A percentile compares a stretch with the other conserved stretches of the same genome.
phyloP scores from a whole-genome alignment of 2,329 filamentous ascomycete species.

The Aspergillus flavus region DNA sequence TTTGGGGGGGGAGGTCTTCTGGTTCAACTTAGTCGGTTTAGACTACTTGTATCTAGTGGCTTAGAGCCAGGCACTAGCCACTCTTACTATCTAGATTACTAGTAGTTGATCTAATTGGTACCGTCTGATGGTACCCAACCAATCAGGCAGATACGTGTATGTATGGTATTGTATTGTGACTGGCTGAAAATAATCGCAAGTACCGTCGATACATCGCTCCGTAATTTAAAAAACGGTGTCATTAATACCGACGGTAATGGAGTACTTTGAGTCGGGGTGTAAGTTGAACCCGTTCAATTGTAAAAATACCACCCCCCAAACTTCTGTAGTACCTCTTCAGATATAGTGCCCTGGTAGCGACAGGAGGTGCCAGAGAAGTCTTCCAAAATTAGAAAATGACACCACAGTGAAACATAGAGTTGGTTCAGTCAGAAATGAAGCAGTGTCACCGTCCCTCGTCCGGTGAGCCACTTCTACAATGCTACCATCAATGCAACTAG shows the following conservation, averaged over 20 bases:
- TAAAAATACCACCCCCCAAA: neutral
- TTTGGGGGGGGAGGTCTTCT: neutral
- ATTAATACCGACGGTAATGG: neutral
- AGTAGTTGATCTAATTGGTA: neutral
- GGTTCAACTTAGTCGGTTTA: neutral
- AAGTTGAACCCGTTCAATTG: neutral
- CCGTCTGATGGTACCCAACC: neutral
- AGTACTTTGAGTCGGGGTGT: neutral
- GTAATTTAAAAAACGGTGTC: neutral
- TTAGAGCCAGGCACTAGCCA: neutral
- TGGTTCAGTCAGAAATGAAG: neutral
- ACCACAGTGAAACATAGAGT: neutral
- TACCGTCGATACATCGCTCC: neutral
- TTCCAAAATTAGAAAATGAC: conserved; percentile 1
- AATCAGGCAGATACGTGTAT: neutral
- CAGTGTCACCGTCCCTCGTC: neutral
- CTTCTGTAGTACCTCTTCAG: neutral
- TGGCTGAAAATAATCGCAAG: neutral
- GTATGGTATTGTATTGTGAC: neutral
- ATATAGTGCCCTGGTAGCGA: neutral
- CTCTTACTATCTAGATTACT: neutral
- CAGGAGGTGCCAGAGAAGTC: neutral
- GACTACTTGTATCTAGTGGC: neutral
- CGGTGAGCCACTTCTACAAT: neutral
- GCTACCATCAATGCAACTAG: neutral